Base-by-base conservation (phyloP, 108 stramenopile species). In the Mayamaea pseudoterrestris region DNA sequence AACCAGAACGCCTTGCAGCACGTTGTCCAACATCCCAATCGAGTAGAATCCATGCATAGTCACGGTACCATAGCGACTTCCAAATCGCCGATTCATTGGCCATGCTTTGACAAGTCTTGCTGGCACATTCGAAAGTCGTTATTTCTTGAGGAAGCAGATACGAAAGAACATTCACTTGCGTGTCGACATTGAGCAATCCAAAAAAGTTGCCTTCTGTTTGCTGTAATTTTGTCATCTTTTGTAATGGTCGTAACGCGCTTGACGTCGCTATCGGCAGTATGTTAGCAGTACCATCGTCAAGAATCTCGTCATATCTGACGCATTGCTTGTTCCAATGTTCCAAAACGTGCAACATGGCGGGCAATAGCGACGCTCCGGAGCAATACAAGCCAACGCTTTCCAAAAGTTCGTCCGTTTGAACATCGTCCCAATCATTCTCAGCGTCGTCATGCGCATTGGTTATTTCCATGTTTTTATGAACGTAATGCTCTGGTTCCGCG, bases 101-200 rank as follows among this genome's bases (percentile, higher is more conserved):
- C 8, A 63, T 35, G 8, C 34, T 27, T 13, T 47, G 30, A 34
- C 61, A 60, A 5, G 53, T 35, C 29, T 41, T 61, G 8, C 45
- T 54, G 1, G 60, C 73, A 45, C 78, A 88, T 11, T 70, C 58
- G 21, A 83, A 76, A 13, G 54, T 60, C 25, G 75, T 41, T 17
- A 89, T 50, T 51, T 89, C 87, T 47, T 50, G 48, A 0, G 87
- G 87, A 56, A 63, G 72, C 24, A 89, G 35, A 58, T 66, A 82
- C 0, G 80, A 78, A 37, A 71, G 66, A 27, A 81, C 65, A 12
- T 74, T 48, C 35, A 83, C 61, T 30, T 74, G 71, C 12, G 78
- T 66, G 51, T 83, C 82, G 5, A 68, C 34, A 0, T 82, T 78
- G 3, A 88, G 20, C 8, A 20, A 39, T 18, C 18, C 5, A 39